Conservation (phyloP, 257 asterid genomes). For the Dorcoceras hygrometricum region DNA sequence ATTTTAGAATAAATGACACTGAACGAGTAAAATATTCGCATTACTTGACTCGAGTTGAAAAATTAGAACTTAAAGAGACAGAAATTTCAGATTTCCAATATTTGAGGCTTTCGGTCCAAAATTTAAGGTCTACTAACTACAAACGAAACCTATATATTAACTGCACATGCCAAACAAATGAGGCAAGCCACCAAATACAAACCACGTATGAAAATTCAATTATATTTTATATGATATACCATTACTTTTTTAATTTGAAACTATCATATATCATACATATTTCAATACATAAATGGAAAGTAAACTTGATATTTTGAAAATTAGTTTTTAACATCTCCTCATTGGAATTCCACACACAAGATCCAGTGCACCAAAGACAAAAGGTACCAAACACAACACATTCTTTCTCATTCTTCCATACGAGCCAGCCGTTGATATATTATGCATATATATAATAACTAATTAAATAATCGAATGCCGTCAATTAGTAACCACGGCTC, state of each 20-base stretch:
- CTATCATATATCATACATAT: slow-evolving; percentile 23
- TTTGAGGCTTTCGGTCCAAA: slow-evolving; percentile 20
- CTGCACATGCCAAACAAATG: slow-evolving; percentile 22
- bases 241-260: too few relatives aligned
- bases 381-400: slow-evolving; percentile 19
- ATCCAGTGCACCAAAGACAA: slow-evolving; percentile 19
- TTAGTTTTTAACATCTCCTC: slow-evolving; percentile 22
- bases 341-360: slow-evolving; percentile 22
- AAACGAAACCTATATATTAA: slow-evolving; percentile 10
- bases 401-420: slow-evolving; percentile 13
- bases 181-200: slow-evolving; percentile 32
- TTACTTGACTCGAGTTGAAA: not conserved
- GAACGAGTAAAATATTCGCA: not conserved
- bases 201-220: not conserved
- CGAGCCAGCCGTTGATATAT: not conserved
- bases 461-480: too few relatives aligned
- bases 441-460: too few relatives aligned
- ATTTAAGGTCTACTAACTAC: slow-evolving; percentile 7
- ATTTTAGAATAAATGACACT: too few relatives aligned
- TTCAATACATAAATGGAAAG: slow-evolving; percentile 17
- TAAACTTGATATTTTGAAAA: not conserved
- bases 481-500: too few relatives aligned
- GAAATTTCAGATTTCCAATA: slow-evolving; percentile 16
- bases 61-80: not conserved
- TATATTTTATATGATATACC: not conserved